A percentile compares a stretch with the other conserved stretches of the same genome.
phyloP scores from a whole-genome alignment of 352 stramenopile genomes.

The Phytophthora macrochlamydospora region DNA sequence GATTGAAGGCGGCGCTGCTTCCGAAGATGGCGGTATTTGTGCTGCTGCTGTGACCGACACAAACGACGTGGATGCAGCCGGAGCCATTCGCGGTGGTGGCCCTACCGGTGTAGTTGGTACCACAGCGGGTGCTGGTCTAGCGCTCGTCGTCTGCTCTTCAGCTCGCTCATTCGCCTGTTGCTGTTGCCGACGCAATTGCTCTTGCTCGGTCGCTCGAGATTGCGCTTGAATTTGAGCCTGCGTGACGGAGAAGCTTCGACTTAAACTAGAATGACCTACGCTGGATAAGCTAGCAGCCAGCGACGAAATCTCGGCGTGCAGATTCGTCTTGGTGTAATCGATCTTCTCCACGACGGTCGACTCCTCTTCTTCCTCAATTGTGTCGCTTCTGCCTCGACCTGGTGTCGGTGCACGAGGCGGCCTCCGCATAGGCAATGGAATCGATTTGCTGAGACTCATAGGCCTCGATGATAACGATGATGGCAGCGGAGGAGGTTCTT shows the following conservation, averaged over 20 bases:
- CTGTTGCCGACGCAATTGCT: conserved; percentile 17
- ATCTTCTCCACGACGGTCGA: conserved; percentile 62
- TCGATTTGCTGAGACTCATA: conserved; percentile 86
- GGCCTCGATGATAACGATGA: conserved; percentile 66
- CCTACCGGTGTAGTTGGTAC: conserved; percentile 24
- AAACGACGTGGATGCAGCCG: conserved; percentile 39
- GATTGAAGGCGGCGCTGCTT: conserved; percentile 51
- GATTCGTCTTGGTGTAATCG: conserved; percentile 70
- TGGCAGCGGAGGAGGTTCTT: conserved; percentile 47
- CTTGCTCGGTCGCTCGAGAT: conserved; percentile 19
- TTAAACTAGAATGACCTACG: conserved; percentile 75
- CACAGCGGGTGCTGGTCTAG: background rate
- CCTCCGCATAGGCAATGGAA: conserved; percentile 59
- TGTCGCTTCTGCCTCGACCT: conserved; percentile 28
- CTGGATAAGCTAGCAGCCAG: conserved; percentile 81
- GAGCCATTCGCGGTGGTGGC: conserved; percentile 22
- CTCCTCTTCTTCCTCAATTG: conserved; percentile 53
- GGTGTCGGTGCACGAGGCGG: conserved; percentile 25
- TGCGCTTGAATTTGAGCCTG: conserved; percentile 41
- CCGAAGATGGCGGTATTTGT: conserved; percentile 38
- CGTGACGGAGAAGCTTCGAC: conserved; percentile 73
- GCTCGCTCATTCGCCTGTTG: conserved; percentile 6
- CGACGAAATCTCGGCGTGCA: conserved; percentile 85
- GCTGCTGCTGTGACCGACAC: conserved; percentile 42
- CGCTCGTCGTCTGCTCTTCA: conserved; percentile 3